Percentiles rank a stretch among this genome's conserved stretches.
These are phyloP conservation scores for Angophora floribunda DNA, from an alignment of 345 rosid species.

Conservation along the genomic window DNA sequence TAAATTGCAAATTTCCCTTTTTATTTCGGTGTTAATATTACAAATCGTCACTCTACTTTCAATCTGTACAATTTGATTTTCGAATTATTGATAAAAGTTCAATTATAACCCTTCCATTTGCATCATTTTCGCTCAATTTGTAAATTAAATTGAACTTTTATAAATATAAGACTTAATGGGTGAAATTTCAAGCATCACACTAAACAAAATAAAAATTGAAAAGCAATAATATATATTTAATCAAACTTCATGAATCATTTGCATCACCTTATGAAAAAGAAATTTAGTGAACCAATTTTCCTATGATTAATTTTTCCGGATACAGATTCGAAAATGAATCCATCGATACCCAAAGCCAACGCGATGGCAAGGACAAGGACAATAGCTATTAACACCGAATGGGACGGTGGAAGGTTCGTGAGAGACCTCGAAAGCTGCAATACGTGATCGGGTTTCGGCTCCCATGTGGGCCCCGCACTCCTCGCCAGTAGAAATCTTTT, in stretches of 20 bases:
- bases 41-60: accelerated
- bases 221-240: no score
- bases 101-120: no score
- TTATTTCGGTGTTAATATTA: accelerated
- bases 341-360: background rate
- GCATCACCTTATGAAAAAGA: no score
- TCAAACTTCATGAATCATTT: no score
- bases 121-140: no score
- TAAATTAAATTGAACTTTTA: no score
- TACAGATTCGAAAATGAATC: no score
- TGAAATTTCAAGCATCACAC: no score
- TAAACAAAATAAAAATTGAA: no score
- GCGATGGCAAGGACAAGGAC: background rate
- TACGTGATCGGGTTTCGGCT: background rate
- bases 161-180: accelerated
- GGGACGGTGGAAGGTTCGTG: background rate
- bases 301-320: no score
- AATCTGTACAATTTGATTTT: accelerated
- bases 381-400: background rate
- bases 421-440: background rate
- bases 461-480: background rate
- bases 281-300: background rate
- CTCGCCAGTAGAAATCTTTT: background rate
- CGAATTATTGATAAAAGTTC: accelerated
- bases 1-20: no score